Percentiles rank a stretch among this genome's conserved stretches.
These are phyloP conservation scores for Plasmodium relictum DNA, from an alignment of 169 alveolate species.

Conservation along the genomic window DNA sequence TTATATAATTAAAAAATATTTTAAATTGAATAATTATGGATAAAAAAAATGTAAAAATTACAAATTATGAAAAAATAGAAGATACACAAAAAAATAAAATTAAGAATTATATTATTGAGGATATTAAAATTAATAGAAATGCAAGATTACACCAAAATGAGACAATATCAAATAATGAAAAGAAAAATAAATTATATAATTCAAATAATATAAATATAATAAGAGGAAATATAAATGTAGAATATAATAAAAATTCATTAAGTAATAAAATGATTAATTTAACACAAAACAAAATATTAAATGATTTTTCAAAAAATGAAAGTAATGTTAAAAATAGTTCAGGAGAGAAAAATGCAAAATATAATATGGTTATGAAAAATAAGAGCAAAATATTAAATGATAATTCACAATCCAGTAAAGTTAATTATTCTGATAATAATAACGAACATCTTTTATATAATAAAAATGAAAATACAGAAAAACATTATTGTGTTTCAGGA, in stretches of 20 bases:
- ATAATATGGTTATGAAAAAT: background rate
- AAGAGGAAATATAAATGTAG: background rate
- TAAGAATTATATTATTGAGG: slow-evolving; percentile 1
- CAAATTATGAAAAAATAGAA: slow-evolving; percentile 8
- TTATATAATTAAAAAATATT: background rate
- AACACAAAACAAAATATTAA: background rate
- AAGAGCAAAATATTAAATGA: background rate
- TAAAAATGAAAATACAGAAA: background rate
- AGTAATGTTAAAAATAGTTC: no score
- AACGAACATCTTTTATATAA: no score
- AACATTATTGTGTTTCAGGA: background rate
- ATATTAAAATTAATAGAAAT: background rate
- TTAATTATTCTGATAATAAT: no score
- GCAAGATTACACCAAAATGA: background rate
- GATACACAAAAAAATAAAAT: slow-evolving; percentile 20
- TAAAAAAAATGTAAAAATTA: slow-evolving; percentile 2
- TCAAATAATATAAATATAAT: background rate
- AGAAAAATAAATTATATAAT: background rate
- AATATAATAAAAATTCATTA: background rate
- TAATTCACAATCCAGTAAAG: no score
- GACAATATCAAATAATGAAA: background rate
- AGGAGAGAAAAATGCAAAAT: background rate
- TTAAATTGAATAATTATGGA: slow-evolving; percentile 22
- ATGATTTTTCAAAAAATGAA: slow-evolving; percentile 5
- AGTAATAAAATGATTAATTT: background rate